Conservation (phyloP, 2,329 filamentous ascomycete genomes). For the Ophiostoma perfectum region DNA sequence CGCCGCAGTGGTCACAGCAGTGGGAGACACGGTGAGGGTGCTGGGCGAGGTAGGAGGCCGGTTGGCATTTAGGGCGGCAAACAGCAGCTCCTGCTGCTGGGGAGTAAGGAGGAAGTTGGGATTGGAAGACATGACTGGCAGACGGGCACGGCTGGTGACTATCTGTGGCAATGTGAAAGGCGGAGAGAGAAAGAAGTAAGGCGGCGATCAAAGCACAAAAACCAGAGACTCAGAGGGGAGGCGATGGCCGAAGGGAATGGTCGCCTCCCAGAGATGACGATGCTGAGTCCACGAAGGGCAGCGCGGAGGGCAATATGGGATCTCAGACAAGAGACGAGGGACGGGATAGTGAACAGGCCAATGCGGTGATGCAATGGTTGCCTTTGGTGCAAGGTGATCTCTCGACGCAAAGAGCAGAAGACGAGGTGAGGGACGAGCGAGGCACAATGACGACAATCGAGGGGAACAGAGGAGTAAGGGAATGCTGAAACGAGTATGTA, state of each 20-base stretch:
- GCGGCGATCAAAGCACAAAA: not conserved
- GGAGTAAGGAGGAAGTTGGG: slow-evolving; percentile 63
- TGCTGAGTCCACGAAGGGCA: slow-evolving; percentile 14
- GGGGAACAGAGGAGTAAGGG: no score
- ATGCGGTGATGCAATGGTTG: slow-evolving; percentile 12
- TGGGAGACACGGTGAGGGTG: slow-evolving; percentile 42
- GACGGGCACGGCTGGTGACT: slow-evolving; percentile 17
- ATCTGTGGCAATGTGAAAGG: not conserved
- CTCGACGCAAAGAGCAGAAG: not conserved
- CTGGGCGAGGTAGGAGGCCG: slow-evolving; percentile 39
- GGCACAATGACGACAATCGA: not conserved
- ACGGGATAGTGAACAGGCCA: slow-evolving; percentile 1
- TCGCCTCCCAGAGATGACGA: slow-evolving; percentile 21
- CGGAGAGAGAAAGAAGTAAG: slow-evolving; percentile 5
- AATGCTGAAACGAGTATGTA: slow-evolving; percentile 16
- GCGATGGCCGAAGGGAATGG: slow-evolving; percentile 17
- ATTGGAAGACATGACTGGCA: slow-evolving; percentile 46
- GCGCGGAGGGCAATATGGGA: not conserved
- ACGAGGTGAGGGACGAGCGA: not conserved
- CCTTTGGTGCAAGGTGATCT: not conserved
- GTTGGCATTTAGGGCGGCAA: slow-evolving; percentile 71
- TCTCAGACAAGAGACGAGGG: not conserved
- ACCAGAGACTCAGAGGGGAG: slow-evolving; percentile 14
- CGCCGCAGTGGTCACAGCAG: slow-evolving; percentile 44
- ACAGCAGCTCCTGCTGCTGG: slow-evolving; percentile 69